A percentile compares a stretch with the other conserved stretches of the same genome.
These are phyloP conservation scores for Mitragyna speciosa DNA, from an alignment of 257 asterid genomes.

Conservation along the genomic window DNA sequence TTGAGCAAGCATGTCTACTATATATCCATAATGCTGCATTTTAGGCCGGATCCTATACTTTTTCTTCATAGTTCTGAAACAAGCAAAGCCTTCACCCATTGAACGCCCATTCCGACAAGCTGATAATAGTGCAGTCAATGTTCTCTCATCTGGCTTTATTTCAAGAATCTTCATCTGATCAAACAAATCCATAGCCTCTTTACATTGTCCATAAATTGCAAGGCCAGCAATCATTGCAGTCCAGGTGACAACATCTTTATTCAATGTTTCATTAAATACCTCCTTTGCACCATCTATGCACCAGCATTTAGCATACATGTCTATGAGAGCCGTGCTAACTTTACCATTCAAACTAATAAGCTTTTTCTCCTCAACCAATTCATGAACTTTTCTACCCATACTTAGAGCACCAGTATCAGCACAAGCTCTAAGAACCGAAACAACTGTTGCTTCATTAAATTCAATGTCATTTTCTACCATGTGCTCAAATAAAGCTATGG, in stretches of 20 bases:
- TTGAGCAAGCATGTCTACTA: conserved; percentile 25
- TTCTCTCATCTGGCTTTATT: conserved; percentile 25
- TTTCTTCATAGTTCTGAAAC: conserved; percentile 26
- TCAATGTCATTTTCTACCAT: conserved; percentile 23
- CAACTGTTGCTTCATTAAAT: conserved; percentile 26
- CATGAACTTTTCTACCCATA: conserved; percentile 21
- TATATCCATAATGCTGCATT: conserved; percentile 28
- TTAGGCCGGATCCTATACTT: conserved; percentile 29
- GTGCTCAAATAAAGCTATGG: conserved; percentile 26
- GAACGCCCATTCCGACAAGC: conserved; percentile 31
- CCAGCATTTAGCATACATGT: conserved; percentile 27
- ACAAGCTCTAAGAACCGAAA: conserved; percentile 31
- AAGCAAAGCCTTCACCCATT: conserved; percentile 22
- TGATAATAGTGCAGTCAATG: conserved; percentile 27
- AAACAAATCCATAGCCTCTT: conserved; percentile 21
- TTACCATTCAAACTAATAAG: conserved; percentile 14
- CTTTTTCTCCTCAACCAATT: conserved; percentile 12
- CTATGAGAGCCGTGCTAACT: conserved; percentile 28
- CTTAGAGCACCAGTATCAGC: conserved; percentile 29
- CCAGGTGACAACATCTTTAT: conserved; percentile 26
- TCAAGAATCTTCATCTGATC: conserved; percentile 15
- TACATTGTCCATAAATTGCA: conserved; percentile 16
- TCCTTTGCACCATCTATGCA: conserved; percentile 21
- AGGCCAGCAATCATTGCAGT: conserved; percentile 28
- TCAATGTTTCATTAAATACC: conserved; percentile 18